Conservation (phyloP, 2,329 filamentous ascomycete genomes). For the Penicillium freii region DNA sequence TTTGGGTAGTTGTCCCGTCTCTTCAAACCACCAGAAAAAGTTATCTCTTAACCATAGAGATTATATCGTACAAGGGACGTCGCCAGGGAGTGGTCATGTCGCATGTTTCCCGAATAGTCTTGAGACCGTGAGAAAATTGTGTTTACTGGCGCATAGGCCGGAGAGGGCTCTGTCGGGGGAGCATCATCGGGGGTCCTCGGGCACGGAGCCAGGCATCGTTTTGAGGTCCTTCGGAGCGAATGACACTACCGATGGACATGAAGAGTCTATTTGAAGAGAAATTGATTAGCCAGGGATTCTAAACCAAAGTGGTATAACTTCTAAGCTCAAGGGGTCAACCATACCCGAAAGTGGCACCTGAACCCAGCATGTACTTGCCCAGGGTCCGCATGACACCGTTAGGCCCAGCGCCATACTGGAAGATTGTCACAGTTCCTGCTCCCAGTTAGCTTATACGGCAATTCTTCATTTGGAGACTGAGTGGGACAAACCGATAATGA, state of each 20-base stretch:
- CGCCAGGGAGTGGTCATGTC: constrained; percentile 23
- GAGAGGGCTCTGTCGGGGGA: constrained; percentile 47
- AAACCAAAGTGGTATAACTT: not conserved
- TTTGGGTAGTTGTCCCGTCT: not conserved
- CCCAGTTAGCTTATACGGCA: constrained; percentile 3
- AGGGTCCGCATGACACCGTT: constrained; percentile 93
- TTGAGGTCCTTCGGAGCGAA: constrained; percentile 83
- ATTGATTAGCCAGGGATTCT: not conserved
- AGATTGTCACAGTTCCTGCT: constrained; percentile 85
- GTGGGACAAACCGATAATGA: constrained; percentile 76
- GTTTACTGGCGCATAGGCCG: constrained; percentile 34
- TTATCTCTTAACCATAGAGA: constrained; percentile 13
- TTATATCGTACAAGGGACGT: constrained; percentile 35
- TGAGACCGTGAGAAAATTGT: constrained; percentile 3
- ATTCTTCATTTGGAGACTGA: not conserved
- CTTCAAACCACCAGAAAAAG: constrained; percentile 15
- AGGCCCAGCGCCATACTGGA: constrained; percentile 87
- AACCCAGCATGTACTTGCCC: constrained; percentile 95
- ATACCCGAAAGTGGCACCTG: constrained; percentile 93
- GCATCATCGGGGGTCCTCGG: constrained; percentile 70
- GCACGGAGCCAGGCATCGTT: constrained; percentile 73
- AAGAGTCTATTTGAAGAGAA: constrained; percentile 64
- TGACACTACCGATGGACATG: constrained; percentile 97
- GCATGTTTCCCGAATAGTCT: constrained; percentile 18
- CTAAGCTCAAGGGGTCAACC: constrained; percentile 24